Percentiles rank a stretch among this genome's conserved stretches.
phyloP scores from a whole-genome alignment of 768 basidiomycete genomes.

The Ramaria sp. region DNA sequence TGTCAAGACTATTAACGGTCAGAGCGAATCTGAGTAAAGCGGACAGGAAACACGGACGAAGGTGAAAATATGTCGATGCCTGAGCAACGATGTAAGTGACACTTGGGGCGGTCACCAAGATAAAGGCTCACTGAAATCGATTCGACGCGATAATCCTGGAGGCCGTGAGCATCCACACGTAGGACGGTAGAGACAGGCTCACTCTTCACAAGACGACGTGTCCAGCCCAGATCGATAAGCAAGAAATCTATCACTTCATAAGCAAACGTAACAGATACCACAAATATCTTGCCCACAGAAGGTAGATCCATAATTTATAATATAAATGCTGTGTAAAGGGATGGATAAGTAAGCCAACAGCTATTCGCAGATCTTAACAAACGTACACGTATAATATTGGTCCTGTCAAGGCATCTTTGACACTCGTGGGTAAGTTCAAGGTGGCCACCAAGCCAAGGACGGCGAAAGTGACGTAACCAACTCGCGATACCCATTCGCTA shows the following conservation, averaged over 20 bases:
- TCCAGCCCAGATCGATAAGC: slow-evolving; percentile 39
- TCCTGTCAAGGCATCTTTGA: slow-evolving; percentile 40
- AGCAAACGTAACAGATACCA: background rate
- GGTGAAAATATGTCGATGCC: slow-evolving; percentile 79
- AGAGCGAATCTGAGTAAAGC: background rate
- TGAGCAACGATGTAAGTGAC: slow-evolving; percentile 16
- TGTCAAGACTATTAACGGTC: slow-evolving; percentile 38
- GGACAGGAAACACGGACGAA: slow-evolving; percentile 24
- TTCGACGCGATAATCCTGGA: slow-evolving; percentile 44
- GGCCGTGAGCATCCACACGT: background rate
- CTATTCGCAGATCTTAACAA: background rate
- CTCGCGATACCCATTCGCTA: slow-evolving; percentile 60
- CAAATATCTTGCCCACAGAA: slow-evolving; percentile 33
- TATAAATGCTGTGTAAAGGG: slow-evolving; percentile 28
- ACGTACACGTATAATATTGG: slow-evolving; percentile 56
- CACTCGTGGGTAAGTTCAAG: slow-evolving; percentile 38
- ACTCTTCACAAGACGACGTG: slow-evolving; percentile 55
- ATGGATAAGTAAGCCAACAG: background rate
- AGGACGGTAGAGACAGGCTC: slow-evolving; percentile 15
- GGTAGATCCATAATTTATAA: slow-evolving; percentile 55
- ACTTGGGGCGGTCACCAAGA: background rate
- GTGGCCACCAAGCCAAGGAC: slow-evolving; percentile 52
- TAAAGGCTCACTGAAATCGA: slow-evolving; percentile 58
- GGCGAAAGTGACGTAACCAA: slow-evolving; percentile 60
- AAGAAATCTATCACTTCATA: slow-evolving; percentile 43